Conservation (phyloP, 371 early-diverging fungal genomes). For the Dichotomocladium elegans region DNA sequence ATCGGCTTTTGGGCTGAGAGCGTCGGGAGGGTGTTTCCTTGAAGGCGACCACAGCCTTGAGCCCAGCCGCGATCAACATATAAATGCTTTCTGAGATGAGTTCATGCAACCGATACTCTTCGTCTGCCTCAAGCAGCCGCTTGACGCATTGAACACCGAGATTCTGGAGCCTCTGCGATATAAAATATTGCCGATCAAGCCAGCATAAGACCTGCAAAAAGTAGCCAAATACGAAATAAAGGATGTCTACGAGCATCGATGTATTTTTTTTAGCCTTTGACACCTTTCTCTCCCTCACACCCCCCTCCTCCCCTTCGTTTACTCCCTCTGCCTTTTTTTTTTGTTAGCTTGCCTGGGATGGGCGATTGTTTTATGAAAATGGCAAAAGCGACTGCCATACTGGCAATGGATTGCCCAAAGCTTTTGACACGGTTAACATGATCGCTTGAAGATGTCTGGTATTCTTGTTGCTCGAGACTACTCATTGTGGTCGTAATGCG, state of each 20-base stretch:
- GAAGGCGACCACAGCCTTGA: slow-evolving; percentile 62
- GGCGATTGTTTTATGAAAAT: slow-evolving; percentile 62
- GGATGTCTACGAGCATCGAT: slow-evolving; percentile 19
- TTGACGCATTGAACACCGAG: slow-evolving; percentile 49
- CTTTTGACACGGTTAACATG: slow-evolving; percentile 24
- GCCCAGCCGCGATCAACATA: slow-evolving; percentile 48
- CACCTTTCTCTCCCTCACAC: no score
- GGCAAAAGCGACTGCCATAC: slow-evolving; percentile 47
- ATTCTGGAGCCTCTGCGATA: slow-evolving; percentile 49
- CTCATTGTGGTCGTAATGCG: slow-evolving; percentile 23
- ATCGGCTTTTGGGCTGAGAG: background rate
- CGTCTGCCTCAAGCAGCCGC: slow-evolving; percentile 51
- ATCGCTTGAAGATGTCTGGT: slow-evolving; percentile 13
- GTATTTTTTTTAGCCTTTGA: no score
- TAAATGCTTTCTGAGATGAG: slow-evolving; percentile 53
- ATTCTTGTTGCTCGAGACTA: slow-evolving; percentile 1
- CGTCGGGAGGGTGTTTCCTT: slow-evolving; percentile 45
- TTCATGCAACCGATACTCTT: slow-evolving; percentile 59
- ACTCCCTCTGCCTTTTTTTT: background rate
- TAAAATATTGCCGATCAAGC: slow-evolving; percentile 50
- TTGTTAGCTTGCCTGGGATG: slow-evolving; percentile 57
- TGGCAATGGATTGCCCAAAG: slow-evolving; percentile 40
- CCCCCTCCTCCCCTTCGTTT: no score
- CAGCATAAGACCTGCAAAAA: slow-evolving; percentile 40
- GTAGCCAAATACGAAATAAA: slow-evolving; percentile 36